A percentile compares a stretch with the other conserved stretches of the same genome.
phyloP scores from a whole-genome alignment of 2,329 filamentous ascomycete species.

The Fusarium nelsonii region DNA sequence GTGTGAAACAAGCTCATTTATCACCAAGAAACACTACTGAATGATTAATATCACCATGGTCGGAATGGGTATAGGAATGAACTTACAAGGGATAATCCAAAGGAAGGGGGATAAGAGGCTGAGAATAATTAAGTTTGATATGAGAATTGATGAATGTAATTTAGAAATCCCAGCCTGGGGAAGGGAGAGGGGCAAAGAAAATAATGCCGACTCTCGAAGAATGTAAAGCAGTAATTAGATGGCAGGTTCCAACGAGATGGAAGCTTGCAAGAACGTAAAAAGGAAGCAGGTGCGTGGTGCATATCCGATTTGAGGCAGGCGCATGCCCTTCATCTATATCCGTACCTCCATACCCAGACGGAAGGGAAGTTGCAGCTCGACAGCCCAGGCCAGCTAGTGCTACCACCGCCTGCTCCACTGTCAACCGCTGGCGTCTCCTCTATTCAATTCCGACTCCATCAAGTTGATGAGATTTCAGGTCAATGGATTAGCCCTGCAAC shows the following conservation, averaged over 20 bases:
- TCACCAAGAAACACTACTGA: constrained; percentile 15
- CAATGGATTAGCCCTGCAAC: constrained; percentile 40
- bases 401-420: constrained; percentile 32
- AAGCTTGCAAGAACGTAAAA: constrained; percentile 6
- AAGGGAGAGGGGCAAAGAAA: constrained; percentile 9
- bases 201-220: constrained; percentile 6
- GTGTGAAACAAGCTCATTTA: constrained; percentile 26
- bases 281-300: constrained; percentile 6
- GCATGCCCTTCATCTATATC: not conserved
- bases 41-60: constrained; percentile 13
- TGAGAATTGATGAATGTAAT: constrained; percentile 29
- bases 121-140: not conserved
- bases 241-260: constrained; percentile 22
- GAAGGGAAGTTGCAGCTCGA: constrained; percentile 17
- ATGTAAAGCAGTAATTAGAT: constrained; percentile 9
- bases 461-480: constrained; percentile 25
- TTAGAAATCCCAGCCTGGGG: constrained; percentile 27
- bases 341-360: not conserved
- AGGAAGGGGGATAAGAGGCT: constrained; percentile 9
- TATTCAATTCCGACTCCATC: constrained; percentile 13
- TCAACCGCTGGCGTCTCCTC: constrained; percentile 32
- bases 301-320: constrained; percentile 18
- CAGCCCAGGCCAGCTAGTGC: constrained; percentile 11
- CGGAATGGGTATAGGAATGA: constrained; percentile 28
- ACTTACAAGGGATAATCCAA: constrained; percentile 25